Conservation (phyloP, 768 basidiomycete genomes). For the Mycena pura region DNA sequence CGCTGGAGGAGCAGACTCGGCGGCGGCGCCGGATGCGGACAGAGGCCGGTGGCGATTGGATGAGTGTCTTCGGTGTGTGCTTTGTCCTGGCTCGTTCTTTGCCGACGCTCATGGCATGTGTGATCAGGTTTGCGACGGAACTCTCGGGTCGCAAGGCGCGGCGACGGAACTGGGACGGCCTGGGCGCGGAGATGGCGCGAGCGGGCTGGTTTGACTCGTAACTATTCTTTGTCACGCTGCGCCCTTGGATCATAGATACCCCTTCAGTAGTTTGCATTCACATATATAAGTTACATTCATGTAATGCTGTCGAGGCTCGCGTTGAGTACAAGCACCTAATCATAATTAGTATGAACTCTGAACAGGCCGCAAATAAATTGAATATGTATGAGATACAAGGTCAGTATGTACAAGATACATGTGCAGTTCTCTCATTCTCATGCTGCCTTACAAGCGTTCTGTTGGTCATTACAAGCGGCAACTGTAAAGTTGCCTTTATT, state of each 20-base stretch:
- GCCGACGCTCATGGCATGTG: not conserved
- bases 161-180: conserved; percentile 65
- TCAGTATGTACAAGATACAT: no score
- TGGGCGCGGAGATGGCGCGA: conserved; percentile 74
- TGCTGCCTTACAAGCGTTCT: conserved; percentile 2
- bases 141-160: conserved; percentile 78
- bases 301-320: no score
- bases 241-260: not conserved
- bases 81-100: not conserved
- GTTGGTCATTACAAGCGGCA: conserved; percentile 3
- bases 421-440: no score
- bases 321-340: no score
- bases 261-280: not conserved
- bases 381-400: no score
- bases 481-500: conserved; percentile 14
- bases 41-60: conserved; percentile 77
- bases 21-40: conserved; percentile 39
- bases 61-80: conserved; percentile 74
- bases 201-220: conserved; percentile 76
- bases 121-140: conserved; percentile 79
- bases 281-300: no score
- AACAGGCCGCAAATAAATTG: no score
- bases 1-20: conserved; percentile 46
- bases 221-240: not conserved
- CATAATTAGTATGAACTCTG: no score